Base-by-base conservation (phyloP, 495 filamentous ascomycete genomes). In the Massariosphaeria phaeospora region DNA sequence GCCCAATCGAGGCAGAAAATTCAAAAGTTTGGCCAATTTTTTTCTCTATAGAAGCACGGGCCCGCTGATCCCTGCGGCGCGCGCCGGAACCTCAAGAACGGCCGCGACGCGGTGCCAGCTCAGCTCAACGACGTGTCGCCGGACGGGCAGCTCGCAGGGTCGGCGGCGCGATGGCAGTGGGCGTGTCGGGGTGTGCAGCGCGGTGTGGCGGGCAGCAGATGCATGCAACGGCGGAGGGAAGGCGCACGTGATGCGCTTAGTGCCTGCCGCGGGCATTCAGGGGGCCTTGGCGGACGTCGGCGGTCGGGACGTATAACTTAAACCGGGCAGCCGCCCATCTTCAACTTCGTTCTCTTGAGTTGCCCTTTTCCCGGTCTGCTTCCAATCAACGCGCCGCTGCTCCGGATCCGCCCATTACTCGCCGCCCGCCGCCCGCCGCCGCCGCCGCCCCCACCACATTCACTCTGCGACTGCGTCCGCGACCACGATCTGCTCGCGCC, bases 1-100 rank as follows among this genome's bases (percentile, higher is more conserved):
- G 43, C 43, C 41, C 44, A 48, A 56, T 56, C 23, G 52, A 46
- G 41, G 34, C 41, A 30, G 42, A 47, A 55, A 55, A 54, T n/a
- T n/a, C n/a, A 54, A 54, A 48, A 41, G 2, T 30, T n/a, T 29
- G 27, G 21, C 15, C 17, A n/a, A n/a, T n/a, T n/a, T n/a, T n/a
- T n/a, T n/a, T n/a, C n/a, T n/a, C n/a, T n/a, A n/a, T n/a, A n/a
- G n/a, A n/a, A n/a, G 41, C 41, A 44, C 41, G 20, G 41, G 26
- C 41, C 41, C 13, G 6, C 31, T 5, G 17, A 50, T 15, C 31
- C 47, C 31, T 25, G 47, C 23, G 31, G 47, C 10, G 20, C 11
- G 13, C 11, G 45, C 9, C 13, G 17, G 20, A 25, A 21, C 5
- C 47, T 38, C 20, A 17, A 10, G 8, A 15, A 21, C 13, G n/a